Percentiles rank a stretch among this genome's conserved stretches.
Conservation (phyloP, 768 basidiomycete genomes). For the Suillus subalutaceus region DNA sequence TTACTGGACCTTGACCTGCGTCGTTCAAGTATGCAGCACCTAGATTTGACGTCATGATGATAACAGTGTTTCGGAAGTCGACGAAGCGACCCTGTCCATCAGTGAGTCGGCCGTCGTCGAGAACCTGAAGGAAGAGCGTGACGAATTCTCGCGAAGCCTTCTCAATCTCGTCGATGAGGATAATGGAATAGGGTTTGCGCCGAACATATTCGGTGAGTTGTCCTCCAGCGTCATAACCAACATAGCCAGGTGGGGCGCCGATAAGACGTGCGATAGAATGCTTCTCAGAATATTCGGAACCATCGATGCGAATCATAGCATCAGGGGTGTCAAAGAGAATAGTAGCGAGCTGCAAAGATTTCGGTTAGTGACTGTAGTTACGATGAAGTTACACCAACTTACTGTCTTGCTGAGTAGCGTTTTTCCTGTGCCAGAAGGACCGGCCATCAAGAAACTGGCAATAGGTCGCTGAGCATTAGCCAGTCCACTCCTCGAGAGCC, state of each 20-base stretch:
- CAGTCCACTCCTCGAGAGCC: conserved; percentile 93
- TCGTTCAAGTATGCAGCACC: conserved; percentile 80
- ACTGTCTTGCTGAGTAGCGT: conserved; percentile 90
- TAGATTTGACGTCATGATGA: conserved; percentile 94
- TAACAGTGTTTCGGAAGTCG: conserved; percentile 89
- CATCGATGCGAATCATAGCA: conserved; percentile 92
- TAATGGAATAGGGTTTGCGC: conserved; percentile 86
- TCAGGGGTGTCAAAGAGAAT: conserved; percentile 90
- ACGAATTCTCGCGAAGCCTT: conserved; percentile 82
- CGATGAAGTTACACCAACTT: conserved; percentile 30
- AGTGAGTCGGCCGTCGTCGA: conserved; percentile 91
- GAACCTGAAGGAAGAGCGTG: conserved; percentile 77
- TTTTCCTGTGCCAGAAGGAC: conserved; percentile 92
- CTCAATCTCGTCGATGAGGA: conserved; percentile 89
- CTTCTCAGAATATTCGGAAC: conserved; percentile 89
- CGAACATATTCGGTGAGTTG: conserved; percentile 94
- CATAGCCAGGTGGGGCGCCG: conserved; percentile 81
- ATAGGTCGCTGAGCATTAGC: conserved; percentile 85
- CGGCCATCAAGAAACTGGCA: conserved; percentile 90
- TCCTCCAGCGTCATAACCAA: conserved; percentile 88
- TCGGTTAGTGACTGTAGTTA: background rate
- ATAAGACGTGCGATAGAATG: conserved; percentile 76
- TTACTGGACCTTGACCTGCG: conserved; percentile 71
- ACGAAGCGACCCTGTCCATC: conserved; percentile 91
- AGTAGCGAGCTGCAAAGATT: conserved; percentile 67